Conservation (phyloP, 768 basidiomycete species). For the Suillus subaureus region DNA sequence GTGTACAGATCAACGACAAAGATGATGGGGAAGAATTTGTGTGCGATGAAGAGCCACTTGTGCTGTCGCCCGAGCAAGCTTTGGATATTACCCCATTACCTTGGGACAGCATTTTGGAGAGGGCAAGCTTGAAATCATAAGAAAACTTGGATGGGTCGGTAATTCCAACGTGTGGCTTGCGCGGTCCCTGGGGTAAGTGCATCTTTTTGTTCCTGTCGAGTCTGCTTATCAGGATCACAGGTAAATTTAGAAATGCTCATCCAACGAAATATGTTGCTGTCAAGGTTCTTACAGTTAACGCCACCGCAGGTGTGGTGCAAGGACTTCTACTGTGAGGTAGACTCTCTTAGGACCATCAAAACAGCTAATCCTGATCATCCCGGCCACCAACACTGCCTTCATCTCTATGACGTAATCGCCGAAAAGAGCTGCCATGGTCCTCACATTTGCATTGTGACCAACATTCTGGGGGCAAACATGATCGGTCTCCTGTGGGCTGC, state of each 20-base stretch:
- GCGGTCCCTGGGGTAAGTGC: slow-evolving; percentile 1
- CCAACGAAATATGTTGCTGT: neutral
- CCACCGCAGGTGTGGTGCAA: neutral
- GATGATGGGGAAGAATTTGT: neutral
- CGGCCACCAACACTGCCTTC: slow-evolving; percentile 14
- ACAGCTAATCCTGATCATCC: slow-evolving; percentile 14
- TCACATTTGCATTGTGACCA: slow-evolving; percentile 17
- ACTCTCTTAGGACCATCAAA: neutral
- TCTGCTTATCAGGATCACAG: neutral
- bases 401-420: slow-evolving; percentile 9
- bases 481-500: slow-evolving; percentile 5
- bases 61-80: neutral
- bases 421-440: slow-evolving; percentile 15
- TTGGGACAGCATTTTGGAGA: neutral
- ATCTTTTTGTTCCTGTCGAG: neutral
- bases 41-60: neutral
- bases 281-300: slow-evolving; percentile 1
- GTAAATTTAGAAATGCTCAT: neutral
- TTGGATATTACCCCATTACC: neutral
- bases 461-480: slow-evolving; percentile 13
- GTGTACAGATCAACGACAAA: neutral
- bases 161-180: slow-evolving; percentile 8
- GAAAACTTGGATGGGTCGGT: slow-evolving; percentile 6
- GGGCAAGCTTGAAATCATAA: neutral
- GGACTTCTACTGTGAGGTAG: neutral